Evolutionary conservation across 441 rosid genomes (phyloP).

Genomic region (Macaranga tanarius): DNA sequence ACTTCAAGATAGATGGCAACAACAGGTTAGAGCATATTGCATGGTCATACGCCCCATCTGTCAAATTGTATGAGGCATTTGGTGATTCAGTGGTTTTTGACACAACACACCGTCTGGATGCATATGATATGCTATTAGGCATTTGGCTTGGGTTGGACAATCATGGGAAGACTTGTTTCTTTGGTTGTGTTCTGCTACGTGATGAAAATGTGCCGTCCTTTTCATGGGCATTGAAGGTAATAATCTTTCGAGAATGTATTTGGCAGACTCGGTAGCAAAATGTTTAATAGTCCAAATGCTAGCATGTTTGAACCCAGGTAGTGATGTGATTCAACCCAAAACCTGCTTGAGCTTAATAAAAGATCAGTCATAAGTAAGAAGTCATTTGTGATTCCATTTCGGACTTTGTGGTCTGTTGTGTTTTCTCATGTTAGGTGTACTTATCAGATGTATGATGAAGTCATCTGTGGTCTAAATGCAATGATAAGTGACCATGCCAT

Average conservation of each 20-base stretch:
- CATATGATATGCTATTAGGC: constrained; percentile 58
- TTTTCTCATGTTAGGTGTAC: background rate
- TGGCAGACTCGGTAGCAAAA: background rate
- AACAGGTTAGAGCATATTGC: constrained; percentile 58
- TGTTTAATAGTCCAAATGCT: too few species aligned
- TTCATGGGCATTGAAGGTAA: constrained; percentile 68
- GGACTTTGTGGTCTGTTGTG: background rate
- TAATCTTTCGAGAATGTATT: constrained; percentile 15
- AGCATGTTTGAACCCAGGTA: too few species aligned
- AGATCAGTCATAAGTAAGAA: background rate
- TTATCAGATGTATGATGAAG: background rate
- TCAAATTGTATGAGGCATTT: constrained; percentile 45
- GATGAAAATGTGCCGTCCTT: constrained; percentile 60
- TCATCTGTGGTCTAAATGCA: background rate
- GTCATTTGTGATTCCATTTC: background rate
- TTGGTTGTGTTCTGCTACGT: constrained; percentile 52
- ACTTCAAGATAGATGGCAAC: constrained; percentile 51
- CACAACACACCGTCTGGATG: constrained; percentile 54
- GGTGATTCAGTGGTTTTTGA: constrained; percentile 65
- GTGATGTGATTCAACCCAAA: background rate
- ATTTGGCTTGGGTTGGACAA: constrained; percentile 65
- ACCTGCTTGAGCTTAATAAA: background rate
- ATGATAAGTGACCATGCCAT: constrained; percentile 3
- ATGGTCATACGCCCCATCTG: constrained; percentile 56
- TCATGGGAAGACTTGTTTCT: constrained; percentile 52